Evolutionary conservation across 805 yeast genomes (phyloP), one percentile per base, ranked within the genome.

Genomic region (Hanseniaspora taiwanica): DNA sequence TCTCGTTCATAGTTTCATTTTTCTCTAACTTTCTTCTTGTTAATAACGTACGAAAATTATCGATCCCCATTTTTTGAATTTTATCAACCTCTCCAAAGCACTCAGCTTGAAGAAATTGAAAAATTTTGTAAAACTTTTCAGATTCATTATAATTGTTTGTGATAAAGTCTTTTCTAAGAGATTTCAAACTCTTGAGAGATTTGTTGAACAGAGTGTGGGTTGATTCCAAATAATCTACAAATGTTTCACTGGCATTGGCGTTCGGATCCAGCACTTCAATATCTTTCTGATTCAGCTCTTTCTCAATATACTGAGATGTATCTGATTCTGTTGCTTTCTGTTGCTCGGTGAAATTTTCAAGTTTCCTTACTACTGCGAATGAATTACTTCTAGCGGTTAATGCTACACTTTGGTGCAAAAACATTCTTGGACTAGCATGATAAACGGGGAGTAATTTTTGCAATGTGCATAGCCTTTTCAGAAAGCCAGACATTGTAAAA

Each of bases 201-300:
- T 48, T 48, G 39, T 50, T 51, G 37, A 51, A 54, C 1, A 45
- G 49, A 13, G 53, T 42, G 42, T 50, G 50, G 4, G 48, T 41
- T 27, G 46, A 42, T 19, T 52, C 45, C 20, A 56, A 42, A 40
- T 55, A 56, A n/a, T 48, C 43, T 16, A 53, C 21, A 21, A 55
- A 38, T 21, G 48, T 23, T 16, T 51, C 48, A 19, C 49, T 47
- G 4, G 42, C 24, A 31, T 46, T 34, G 10, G 40, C 20, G 27
- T 33, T 27, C 6, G 43, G 36, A 31, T 47, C 42, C 19, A 48
- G 32, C n/a, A 44, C 45, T 16, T 44, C 40, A 33, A 52, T 47
- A 5, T 48, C 50, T 18, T 45, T 39, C 8, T 35, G 45, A 27
- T 40, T 43, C 37, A 48, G 24, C 12, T 21, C 24, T 9, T 20